Percentiles rank a stretch among this genome's conserved stretches.
phyloP scores from a whole-genome alignment of 148 eudicot species.

The Rhododendron williamsianum region DNA sequence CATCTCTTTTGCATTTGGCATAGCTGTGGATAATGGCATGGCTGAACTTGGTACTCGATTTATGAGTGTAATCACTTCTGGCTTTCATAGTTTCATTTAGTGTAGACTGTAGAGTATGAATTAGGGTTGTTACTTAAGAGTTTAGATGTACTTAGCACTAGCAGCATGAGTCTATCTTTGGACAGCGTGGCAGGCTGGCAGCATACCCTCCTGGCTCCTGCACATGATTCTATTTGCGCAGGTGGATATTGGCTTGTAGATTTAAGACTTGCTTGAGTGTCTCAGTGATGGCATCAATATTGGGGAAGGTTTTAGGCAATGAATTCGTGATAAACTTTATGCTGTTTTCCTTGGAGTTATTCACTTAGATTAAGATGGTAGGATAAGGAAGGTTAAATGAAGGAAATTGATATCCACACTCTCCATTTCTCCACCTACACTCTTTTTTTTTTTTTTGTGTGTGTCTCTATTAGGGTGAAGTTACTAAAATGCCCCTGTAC shows the following conservation, averaged over 20 bases:
- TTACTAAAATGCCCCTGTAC: no score
- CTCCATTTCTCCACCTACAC: no score
- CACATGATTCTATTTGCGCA: neutral
- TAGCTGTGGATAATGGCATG: neutral
- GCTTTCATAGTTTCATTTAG: neutral
- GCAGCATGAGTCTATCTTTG: neutral
- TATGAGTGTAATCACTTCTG: neutral
- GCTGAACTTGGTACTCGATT: neutral
- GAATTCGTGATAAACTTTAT: neutral
- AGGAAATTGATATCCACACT: no score
- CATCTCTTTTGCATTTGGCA: neutral
- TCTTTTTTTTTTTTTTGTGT: no score
- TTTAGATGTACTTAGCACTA: neutral
- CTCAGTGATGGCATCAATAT: neutral
- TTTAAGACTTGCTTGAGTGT: neutral
- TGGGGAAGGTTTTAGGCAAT: neutral
- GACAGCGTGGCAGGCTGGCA: neutral
- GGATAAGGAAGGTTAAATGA: conserved; percentile 2
- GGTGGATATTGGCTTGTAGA: neutral
- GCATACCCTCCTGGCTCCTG: neutral
- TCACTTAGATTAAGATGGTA: neutral
- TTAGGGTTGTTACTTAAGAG: neutral
- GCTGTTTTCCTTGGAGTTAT: neutral
- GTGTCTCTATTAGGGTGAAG: no score
- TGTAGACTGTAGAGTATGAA: neutral